Conservation (phyloP, 2,329 filamentous ascomycete species). For the Calonectria ilicicola region DNA sequence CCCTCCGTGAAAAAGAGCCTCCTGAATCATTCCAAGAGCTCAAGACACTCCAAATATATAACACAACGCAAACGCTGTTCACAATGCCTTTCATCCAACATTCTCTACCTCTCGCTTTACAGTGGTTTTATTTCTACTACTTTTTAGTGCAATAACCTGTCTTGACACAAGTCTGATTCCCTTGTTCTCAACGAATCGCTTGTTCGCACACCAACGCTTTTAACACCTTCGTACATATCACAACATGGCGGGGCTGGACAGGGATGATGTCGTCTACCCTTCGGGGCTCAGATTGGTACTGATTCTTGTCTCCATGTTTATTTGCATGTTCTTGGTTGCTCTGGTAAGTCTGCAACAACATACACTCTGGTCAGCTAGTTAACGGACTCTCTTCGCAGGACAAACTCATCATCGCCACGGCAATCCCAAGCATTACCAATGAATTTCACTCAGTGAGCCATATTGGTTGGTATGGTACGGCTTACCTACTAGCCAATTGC, state of each 20-base stretch:
- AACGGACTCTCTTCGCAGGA: neutral
- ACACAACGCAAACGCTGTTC: neutral
- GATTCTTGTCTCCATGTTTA: neutral
- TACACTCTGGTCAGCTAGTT: neutral
- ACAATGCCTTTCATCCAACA: neutral
- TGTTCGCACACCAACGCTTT: neutral
- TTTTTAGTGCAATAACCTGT: neutral
- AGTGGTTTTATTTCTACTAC: neutral
- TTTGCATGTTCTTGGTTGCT: neutral
- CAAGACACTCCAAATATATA: neutral
- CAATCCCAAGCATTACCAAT: constrained; percentile 61
- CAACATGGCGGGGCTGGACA: neutral
- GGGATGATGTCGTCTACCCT: neutral
- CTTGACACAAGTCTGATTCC: neutral
- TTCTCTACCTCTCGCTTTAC: neutral
- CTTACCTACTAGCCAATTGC: constrained; percentile 55
- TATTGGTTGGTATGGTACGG: constrained; percentile 66
- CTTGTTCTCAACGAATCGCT: neutral
- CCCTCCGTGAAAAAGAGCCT: neutral
- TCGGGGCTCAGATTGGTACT: neutral
- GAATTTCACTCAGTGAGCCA: constrained; percentile 57
- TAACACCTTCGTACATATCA: neutral
- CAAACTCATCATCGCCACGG: constrained; percentile 60
- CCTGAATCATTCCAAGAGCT: neutral
- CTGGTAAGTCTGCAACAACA: neutral